Conservation (phyloP, 2,329 filamentous ascomycete species). For the Tolypocladium pustulatum region DNA sequence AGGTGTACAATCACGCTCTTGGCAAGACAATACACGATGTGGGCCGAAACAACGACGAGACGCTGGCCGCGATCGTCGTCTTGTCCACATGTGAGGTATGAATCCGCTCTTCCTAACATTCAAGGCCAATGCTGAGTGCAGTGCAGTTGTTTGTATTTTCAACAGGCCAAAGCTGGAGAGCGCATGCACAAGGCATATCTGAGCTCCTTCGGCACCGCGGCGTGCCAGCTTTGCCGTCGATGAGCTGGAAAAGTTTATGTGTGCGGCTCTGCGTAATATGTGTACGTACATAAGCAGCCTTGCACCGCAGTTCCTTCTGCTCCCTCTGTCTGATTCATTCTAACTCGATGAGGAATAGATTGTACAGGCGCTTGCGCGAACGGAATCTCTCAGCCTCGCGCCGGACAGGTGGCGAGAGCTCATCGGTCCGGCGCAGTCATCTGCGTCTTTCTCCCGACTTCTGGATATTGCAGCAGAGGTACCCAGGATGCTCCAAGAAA, state of each 20-base stretch:
- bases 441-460: background rate
- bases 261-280: background rate
- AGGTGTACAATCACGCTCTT: background rate
- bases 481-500: background rate
- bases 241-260: background rate
- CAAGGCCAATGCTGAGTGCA: background rate
- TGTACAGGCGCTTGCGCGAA: background rate
- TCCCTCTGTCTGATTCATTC: background rate
- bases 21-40: background rate
- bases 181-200: background rate
- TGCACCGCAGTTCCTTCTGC: background rate
- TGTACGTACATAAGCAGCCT: background rate
- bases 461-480: background rate
- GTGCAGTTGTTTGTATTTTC: background rate
- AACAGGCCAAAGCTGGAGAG: background rate
- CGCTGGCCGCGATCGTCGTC: background rate
- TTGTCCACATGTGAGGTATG: background rate
- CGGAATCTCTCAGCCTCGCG: background rate
- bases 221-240: background rate
- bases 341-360: background rate
- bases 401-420: background rate
- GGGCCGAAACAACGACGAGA: background rate
- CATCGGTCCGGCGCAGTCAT: background rate
- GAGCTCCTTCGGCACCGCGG: background rate
- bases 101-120: background rate